Conservation (phyloP, 371 early-diverging fungal genomes). For the Rhizopus stolonifer region DNA sequence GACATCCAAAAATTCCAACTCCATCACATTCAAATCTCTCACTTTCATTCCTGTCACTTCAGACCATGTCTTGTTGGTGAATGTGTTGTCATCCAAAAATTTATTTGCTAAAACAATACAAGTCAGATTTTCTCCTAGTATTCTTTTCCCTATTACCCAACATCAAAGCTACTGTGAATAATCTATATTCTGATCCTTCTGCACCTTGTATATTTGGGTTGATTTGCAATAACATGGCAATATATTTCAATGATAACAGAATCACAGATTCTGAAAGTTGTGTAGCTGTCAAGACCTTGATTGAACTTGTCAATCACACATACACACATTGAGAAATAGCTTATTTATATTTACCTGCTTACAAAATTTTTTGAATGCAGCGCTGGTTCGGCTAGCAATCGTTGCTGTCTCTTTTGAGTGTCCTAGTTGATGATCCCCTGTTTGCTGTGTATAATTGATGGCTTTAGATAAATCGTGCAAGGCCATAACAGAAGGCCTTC, state of each 20-base stretch:
- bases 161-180: constrained; percentile 81
- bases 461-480: constrained; percentile 34
- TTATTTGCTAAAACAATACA: constrained; percentile 52
- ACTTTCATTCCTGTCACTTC: constrained; percentile 68
- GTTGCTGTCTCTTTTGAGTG: constrained; percentile 39
- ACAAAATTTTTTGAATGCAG: constrained; percentile 56
- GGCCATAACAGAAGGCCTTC: constrained; percentile 49
- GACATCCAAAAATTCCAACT: constrained; percentile 66
- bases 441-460: background rate
- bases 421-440: constrained; percentile 16
- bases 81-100: constrained; percentile 69
- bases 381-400: constrained; percentile 50
- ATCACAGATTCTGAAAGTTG: constrained; percentile 66
- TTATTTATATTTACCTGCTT: constrained; percentile 36
- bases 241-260: constrained; percentile 60
- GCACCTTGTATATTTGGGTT: constrained; percentile 66
- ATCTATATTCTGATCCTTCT: constrained; percentile 74
- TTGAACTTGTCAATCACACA: background rate
- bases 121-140: background rate
- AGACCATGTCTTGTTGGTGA: constrained; percentile 73
- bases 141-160: constrained; percentile 29
- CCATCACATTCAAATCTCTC: constrained; percentile 68
- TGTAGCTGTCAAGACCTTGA: constrained; percentile 55
- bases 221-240: constrained; percentile 59
- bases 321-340: no score